A percentile compares a stretch with the other conserved stretches of the same genome.
These are phyloP conservation scores for Malus asiatica DNA, from an alignment of 306 rosid genomes.

Conservation along the genomic window DNA sequence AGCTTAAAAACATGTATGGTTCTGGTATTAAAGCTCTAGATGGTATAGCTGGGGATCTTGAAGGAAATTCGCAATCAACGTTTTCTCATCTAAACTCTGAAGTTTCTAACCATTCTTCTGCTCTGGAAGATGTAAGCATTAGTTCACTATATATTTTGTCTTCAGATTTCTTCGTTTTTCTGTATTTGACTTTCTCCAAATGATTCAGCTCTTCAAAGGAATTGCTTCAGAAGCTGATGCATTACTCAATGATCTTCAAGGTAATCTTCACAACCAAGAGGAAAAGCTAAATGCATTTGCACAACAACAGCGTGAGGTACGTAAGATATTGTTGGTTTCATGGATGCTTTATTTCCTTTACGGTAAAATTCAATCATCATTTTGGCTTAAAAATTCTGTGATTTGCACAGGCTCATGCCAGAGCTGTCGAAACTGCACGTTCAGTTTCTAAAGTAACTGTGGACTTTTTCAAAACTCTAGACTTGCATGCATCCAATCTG, in stretches of 20 bases:
- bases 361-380: conserved; percentile 7
- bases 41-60: conserved; percentile 71
- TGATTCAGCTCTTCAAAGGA: conserved; percentile 83
- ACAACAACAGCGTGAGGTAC: conserved; percentile 81
- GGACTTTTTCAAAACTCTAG: conserved; percentile 75
- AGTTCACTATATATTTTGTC: not conserved
- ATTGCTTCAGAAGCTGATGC: conserved; percentile 91
- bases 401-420: conserved; percentile 70
- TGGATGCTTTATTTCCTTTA: not conserved
- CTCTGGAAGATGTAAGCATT: conserved; percentile 75
- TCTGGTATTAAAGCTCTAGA: conserved; percentile 81
- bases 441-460: conserved; percentile 78
- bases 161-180: not conserved
- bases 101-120: conserved; percentile 84
- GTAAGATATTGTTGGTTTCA: conserved; percentile 10
- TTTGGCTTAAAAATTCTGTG: not conserved
- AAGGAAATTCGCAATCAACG: conserved; percentile 73
- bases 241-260: conserved; percentile 76
- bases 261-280: conserved; percentile 83
- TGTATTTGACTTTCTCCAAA: conserved; percentile 27
- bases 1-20: conserved; percentile 68
- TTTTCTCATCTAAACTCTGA: conserved; percentile 73
- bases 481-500: conserved; percentile 73
- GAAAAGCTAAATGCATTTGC: conserved; percentile 79
- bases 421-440: conserved; percentile 87